Conservation (phyloP, 2,329 filamentous ascomycete genomes). For the Curvularia verruculosa region DNA sequence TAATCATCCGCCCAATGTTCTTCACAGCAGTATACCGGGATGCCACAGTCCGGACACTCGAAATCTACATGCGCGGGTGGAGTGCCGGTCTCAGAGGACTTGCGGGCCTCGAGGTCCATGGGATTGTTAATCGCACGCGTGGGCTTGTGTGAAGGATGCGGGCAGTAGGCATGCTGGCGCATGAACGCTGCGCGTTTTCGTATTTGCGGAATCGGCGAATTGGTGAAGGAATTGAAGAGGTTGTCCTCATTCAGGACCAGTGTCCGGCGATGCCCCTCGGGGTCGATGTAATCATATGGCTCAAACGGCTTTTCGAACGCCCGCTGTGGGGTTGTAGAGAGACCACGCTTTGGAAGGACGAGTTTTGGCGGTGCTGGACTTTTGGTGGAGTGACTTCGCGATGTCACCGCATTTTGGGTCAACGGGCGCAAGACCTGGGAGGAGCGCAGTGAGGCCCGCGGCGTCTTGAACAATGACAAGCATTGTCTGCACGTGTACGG, state of each 20-base stretch:
- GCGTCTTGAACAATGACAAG: slow-evolving; percentile 41
- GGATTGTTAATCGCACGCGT: slow-evolving; percentile 71
- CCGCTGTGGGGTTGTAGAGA: slow-evolving; percentile 41
- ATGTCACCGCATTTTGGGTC: slow-evolving; percentile 30
- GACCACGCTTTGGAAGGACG: slow-evolving; percentile 32
- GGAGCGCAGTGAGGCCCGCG: slow-evolving; percentile 36
- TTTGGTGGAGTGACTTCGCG: slow-evolving; percentile 45
- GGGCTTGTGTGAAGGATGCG: slow-evolving; percentile 83
- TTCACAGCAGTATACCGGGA: slow-evolving; percentile 92
- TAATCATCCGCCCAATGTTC: slow-evolving; percentile 97
- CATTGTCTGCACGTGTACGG: slow-evolving; percentile 52
- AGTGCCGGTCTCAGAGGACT: slow-evolving; percentile 60
- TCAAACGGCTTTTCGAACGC: slow-evolving; percentile 40
- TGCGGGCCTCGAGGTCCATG: slow-evolving; percentile 67
- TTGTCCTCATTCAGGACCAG: slow-evolving; percentile 71
- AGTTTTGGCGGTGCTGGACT: slow-evolving; percentile 32
- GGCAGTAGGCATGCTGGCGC: slow-evolving; percentile 89
- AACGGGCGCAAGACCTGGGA: slow-evolving; percentile 31
- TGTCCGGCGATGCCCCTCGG: slow-evolving; percentile 42
- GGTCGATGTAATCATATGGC: slow-evolving; percentile 45
- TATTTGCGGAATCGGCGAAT: slow-evolving; percentile 88
- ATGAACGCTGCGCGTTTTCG: slow-evolving; percentile 88
- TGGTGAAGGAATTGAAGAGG: slow-evolving; percentile 90
- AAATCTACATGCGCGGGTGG: slow-evolving; percentile 85
- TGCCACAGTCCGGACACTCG: slow-evolving; percentile 94